A percentile compares a stretch with the other conserved stretches of the same genome.
These are phyloP conservation scores for Scutellaria barbata DNA, from an alignment of 257 asterid species.

Conservation along the genomic window DNA sequence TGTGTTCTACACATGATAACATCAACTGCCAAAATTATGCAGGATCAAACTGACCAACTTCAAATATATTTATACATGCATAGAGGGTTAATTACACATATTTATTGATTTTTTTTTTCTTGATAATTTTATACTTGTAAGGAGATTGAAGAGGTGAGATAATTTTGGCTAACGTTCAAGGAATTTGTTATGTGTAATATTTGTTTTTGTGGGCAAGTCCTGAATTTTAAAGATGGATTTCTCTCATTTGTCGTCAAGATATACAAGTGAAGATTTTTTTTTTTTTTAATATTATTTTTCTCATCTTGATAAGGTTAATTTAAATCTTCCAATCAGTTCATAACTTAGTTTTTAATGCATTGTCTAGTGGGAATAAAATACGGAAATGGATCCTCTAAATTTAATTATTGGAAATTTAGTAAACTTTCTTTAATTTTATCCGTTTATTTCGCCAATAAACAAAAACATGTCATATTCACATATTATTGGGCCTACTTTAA, in stretches of 20 bases:
- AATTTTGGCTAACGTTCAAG: conserved; percentile 29
- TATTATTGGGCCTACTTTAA: no score
- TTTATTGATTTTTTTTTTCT: neutral
- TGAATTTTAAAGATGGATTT: conserved; percentile 36
- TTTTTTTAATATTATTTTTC: neutral
- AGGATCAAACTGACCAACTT: conserved; percentile 32
- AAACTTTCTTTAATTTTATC: no score
- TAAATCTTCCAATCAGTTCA: no score
- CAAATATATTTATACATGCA: conserved; percentile 12
- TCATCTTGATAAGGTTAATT: no score
- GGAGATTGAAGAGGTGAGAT: conserved; percentile 31
- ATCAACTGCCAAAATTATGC: conserved; percentile 39
- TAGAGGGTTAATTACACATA: neutral
- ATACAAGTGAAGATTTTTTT: conserved; percentile 6
- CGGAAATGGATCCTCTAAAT: no score
- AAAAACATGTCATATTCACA: no score
- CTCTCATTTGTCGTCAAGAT: conserved; percentile 21
- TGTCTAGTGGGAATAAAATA: no score
- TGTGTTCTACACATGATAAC: conserved; percentile 44
- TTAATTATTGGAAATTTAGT: no score
- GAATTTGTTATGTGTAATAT: neutral
- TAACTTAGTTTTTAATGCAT: no score
- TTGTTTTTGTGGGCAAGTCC: conserved; percentile 35
- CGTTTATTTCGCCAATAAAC: no score
- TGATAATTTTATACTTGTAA: conserved; percentile 33